Evolutionary conservation across 257 asterid genomes (phyloP).

Genomic region (Hygrophila difformis): DNA sequence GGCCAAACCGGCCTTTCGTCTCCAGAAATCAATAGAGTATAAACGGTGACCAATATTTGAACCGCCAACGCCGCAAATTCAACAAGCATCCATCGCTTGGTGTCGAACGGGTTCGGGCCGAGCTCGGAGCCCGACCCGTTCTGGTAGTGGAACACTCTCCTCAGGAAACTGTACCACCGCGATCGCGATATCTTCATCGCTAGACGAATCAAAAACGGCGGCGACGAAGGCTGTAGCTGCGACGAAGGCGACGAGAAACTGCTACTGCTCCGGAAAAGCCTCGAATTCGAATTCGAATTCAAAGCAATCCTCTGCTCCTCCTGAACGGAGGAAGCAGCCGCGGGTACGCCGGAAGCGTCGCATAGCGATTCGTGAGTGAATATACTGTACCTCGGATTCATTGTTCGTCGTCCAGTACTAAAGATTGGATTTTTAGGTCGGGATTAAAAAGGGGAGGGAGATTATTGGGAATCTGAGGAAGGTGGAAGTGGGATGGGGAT

Average conservation of each 20-base stretch:
- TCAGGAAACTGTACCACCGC: slow-evolving; percentile 57
- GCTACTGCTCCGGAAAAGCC: too few species aligned
- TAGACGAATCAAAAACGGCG: slow-evolving; percentile 49
- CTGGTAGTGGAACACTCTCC: slow-evolving; percentile 86
- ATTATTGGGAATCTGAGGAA: slow-evolving; percentile 26
- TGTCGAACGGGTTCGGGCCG: slow-evolving; percentile 79
- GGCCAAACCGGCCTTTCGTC: slow-evolving; percentile 88
- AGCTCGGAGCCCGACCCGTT: slow-evolving; percentile 74
- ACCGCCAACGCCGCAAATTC: slow-evolving; percentile 45
- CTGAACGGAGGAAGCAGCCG: slow-evolving; percentile 31
- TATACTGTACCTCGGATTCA: slow-evolving; percentile 47
- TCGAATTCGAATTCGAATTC: slow-evolving; percentile 27
- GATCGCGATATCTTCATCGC: slow-evolving; percentile 74
- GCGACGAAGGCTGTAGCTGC: too few species aligned
- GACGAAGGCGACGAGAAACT: too few species aligned
- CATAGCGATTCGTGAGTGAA: slow-evolving; percentile 49
- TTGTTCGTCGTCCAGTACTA: slow-evolving; percentile 5
- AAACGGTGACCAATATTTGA: slow-evolving; percentile 36
- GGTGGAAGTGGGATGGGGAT: slow-evolving; percentile 40
- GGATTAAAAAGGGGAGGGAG: slow-evolving; percentile 31
- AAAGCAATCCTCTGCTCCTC: slow-evolving; percentile 19
- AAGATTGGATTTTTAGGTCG: too few species aligned
- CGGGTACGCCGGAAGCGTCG: slow-evolving; percentile 21
- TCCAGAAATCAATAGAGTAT: slow-evolving; percentile 42
- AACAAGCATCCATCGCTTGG: slow-evolving; percentile 61